Evolutionary conservation across 139 green algal genomes (phyloP), one percentile per base, ranked within the genome.

Genomic region (Auxenochlorella pyrenoidosa): DNA sequence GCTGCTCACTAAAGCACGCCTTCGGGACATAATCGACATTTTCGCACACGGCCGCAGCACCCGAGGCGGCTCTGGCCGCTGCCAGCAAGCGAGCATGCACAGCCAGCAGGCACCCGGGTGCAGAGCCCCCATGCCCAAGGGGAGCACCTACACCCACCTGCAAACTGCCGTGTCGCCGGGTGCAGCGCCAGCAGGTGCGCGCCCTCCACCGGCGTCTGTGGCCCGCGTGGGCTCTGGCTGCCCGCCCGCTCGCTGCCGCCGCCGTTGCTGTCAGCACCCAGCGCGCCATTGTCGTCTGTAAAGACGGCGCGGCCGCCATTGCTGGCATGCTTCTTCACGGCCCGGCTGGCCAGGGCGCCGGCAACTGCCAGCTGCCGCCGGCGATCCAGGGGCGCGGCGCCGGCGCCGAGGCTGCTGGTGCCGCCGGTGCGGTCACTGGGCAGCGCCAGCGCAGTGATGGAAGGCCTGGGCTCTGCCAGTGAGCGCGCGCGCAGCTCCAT

Each of bases 171-270:
- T 13, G 18, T 63, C 54, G 54, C 36, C 3, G 41, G 80, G 21
- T 85, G 60, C 1, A 43, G 16, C 41, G 32, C 13, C 60, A 60
- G 59, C 59, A 47, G 12, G 4, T 26, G 28, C 6, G 19, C 41
- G 26, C 80, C 80, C 28, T 85, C 80, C 16, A 85, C 63, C 22
- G 80, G 80, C 60, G 80, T 85, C 63, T 85, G 59, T 0, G 80
- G 80, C 12, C 80, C 80, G 1, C 34, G 30, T 2, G 80, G 80
- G 63, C 80, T 85, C 30, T 77, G 60, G 63, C 63, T 85, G 80
- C 80, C 80, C 19, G 32, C 54, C n/a, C 78, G 54, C 18, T 32
- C 43, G 28, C 13, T 16, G 3, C 1, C 6, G 21, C 41, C 21
- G 73, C 73, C 73, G 22, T n/a, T 59, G 12, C 54, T 63, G 54